A percentile compares a stretch with the other conserved stretches of the same genome.
Conservation (phyloP, 1,139 yeast genomes). For the Meyerozyma athensensis region DNA sequence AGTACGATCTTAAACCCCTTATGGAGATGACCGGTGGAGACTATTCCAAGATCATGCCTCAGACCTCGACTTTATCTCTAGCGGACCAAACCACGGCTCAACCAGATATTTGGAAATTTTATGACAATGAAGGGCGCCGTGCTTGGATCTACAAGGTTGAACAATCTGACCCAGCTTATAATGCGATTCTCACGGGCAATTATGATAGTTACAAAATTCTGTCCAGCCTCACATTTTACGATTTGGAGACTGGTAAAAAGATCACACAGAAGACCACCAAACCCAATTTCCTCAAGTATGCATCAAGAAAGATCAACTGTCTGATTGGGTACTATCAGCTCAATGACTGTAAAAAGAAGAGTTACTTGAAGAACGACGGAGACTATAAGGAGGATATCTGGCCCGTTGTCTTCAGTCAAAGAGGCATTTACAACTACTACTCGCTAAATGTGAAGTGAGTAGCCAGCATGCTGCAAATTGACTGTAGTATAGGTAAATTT, state of each 20-base stretch:
- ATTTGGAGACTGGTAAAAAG: slow-evolving; percentile 63
- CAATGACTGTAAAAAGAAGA: slow-evolving; percentile 30
- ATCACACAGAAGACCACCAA: slow-evolving; percentile 50
- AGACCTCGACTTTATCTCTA: slow-evolving; percentile 19
- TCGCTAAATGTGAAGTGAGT: slow-evolving; percentile 39
- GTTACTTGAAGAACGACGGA: slow-evolving; percentile 20
- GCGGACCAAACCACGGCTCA: slow-evolving; percentile 18
- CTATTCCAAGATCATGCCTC: slow-evolving; percentile 27
- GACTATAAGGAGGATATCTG: slow-evolving; percentile 46
- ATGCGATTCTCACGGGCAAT: slow-evolving; percentile 24
- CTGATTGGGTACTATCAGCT: slow-evolving; percentile 48
- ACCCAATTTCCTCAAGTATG: slow-evolving; percentile 59
- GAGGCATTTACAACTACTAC: slow-evolving; percentile 72
- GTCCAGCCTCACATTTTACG: slow-evolving; percentile 47
- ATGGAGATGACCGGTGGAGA: slow-evolving; percentile 39
- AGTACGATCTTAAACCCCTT: slow-evolving; percentile 37
- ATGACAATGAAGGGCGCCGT: slow-evolving; percentile 65
- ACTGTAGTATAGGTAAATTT: no score
- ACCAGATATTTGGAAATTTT: slow-evolving; percentile 49
- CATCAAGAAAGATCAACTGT: slow-evolving; percentile 58
- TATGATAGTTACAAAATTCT: slow-evolving; percentile 7
- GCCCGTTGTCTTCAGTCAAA: slow-evolving; percentile 60
- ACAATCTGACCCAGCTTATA: slow-evolving; percentile 28
- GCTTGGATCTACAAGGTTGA: slow-evolving; percentile 72
- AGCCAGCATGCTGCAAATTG: background rate